Evolutionary conservation across 805 yeast species (phyloP).

Genomic region (Yarrowia yakushimensis): DNA sequence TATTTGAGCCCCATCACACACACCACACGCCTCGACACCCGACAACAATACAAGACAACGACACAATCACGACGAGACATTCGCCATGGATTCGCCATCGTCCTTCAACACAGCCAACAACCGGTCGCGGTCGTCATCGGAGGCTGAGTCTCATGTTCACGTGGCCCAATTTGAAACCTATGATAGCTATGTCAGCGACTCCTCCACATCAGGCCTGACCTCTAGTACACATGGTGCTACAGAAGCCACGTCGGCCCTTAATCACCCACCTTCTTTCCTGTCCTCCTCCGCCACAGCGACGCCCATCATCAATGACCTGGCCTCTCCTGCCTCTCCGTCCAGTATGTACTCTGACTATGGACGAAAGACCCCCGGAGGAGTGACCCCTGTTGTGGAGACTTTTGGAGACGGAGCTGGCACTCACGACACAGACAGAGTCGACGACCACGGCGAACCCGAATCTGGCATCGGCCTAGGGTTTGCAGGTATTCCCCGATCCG

Average conservation of each 20-base stretch:
- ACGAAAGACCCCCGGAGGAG: background rate
- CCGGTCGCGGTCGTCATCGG: slow-evolving; percentile 13
- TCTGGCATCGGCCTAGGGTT: background rate
- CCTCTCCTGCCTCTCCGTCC: slow-evolving; percentile 11
- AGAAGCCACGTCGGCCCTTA: no score
- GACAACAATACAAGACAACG: background rate
- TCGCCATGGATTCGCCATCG: slow-evolving; percentile 11
- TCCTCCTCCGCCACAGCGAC: background rate
- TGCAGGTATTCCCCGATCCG: background rate
- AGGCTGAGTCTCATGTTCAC: background rate
- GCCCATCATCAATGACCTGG: background rate
- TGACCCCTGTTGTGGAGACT: background rate
- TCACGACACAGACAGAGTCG: background rate
- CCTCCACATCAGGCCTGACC: no score
- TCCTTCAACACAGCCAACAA: slow-evolving; percentile 12
- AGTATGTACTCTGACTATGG: slow-evolving; percentile 14
- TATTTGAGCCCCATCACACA: no score
- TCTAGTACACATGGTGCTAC: no score
- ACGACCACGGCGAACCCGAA: no score
- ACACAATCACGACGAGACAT: background rate
- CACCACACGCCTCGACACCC: no score
- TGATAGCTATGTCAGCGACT: background rate
- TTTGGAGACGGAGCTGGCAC: background rate
- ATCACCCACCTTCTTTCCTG: no score
- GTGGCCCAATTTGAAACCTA: background rate